Percentiles rank a stretch among this genome's conserved stretches.
Conservation (phyloP, 768 basidiomycete genomes). For the Tephrocybe sp. region DNA sequence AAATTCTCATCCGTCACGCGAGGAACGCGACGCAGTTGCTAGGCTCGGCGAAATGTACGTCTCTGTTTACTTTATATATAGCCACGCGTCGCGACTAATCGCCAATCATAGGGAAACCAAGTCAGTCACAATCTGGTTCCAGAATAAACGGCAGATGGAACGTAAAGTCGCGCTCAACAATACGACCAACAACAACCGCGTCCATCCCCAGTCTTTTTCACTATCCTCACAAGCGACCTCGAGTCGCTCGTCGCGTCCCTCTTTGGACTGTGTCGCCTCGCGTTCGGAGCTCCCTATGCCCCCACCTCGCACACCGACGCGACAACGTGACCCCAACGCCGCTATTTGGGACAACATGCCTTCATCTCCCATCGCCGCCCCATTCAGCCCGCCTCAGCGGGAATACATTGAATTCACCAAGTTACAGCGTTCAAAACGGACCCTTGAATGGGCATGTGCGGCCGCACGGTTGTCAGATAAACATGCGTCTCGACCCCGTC, state of each 20-base stretch:
- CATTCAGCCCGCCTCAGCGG: conserved; percentile 50
- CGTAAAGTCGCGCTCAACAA: conserved; percentile 52
- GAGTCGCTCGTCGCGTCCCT: conserved; percentile 36
- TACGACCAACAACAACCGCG: conserved; percentile 24
- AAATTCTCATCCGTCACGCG: conserved; percentile 73
- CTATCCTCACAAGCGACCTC: conserved; percentile 24
- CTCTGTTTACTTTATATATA: not conserved
- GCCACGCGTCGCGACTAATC: conserved; percentile 12
- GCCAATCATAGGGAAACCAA: conserved; percentile 53
- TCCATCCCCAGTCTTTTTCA: conserved; percentile 24
- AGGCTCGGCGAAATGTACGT: conserved; percentile 64
- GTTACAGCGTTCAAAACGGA: conserved; percentile 45
- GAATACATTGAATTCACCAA: conserved; percentile 50
- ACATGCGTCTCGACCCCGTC: conserved; percentile 22
- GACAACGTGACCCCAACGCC: conserved; percentile 32
- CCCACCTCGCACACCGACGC: conserved; percentile 41
- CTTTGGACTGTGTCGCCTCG: conserved; percentile 61
- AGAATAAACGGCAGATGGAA: conserved; percentile 77
- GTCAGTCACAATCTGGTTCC: conserved; percentile 82
- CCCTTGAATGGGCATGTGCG: conserved; percentile 78
- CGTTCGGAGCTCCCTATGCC: conserved; percentile 48
- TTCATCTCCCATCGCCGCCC: conserved; percentile 58
- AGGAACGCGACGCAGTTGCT: conserved; percentile 67
- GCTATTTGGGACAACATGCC: conserved; percentile 59
- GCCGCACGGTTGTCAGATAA: conserved; percentile 53